Evolutionary conservation across 148 eudicot species (phyloP), one percentile per base, ranked within the genome.

Genomic region (Hydrangea macrophylla): DNA sequence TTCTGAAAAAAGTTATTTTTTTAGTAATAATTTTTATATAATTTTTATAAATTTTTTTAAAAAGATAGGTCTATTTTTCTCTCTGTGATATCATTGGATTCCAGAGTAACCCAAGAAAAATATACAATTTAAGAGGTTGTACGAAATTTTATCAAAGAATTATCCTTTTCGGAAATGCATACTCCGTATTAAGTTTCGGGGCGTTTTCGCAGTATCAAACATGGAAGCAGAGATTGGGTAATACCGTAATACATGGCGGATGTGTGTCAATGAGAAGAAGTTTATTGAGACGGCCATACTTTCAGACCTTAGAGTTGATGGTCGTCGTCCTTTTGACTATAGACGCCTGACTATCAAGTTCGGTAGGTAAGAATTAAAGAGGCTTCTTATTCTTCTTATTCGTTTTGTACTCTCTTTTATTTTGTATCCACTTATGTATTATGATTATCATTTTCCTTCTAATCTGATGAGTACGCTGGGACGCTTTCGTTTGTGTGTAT

Each of bases 191-290:
- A n/a, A n/a, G n/a, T 6, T 67, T 55, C 27, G 50, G 23, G 28
- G 25, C 55, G 31, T 10, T 36, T 66, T 7, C 50, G 44, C 53
- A 70, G 65, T n/a, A 25, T 23, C 45, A 32, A 36, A 36, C 37
- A 86, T 86, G 98, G 98, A 93, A n/a, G 82, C 92, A 88, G 60
- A 80, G 98, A 72, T 70, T 88, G 67, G 90, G 90, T 28, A 90
- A 80, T 83, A 58, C 86, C 89, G 90, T 28, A 90, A 80, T 83
- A 58, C 86, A n/a, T 88, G 80, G 84, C 82, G 81, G 55, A 88
- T 93, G 88, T 83, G 92, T 24, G 74, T 88, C 62, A 93, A 93
- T 75, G 98, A 93, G 84, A 86, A 86, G 80, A 83, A 86, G 42
- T 93, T 93, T 57, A 90, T 93, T 24, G 86, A 90, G 81, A 80